Evolutionary conservation across 805 yeast genomes (phyloP), one percentile per base, ranked within the genome.

Genomic region (Alloascoidea hylecoeti): DNA sequence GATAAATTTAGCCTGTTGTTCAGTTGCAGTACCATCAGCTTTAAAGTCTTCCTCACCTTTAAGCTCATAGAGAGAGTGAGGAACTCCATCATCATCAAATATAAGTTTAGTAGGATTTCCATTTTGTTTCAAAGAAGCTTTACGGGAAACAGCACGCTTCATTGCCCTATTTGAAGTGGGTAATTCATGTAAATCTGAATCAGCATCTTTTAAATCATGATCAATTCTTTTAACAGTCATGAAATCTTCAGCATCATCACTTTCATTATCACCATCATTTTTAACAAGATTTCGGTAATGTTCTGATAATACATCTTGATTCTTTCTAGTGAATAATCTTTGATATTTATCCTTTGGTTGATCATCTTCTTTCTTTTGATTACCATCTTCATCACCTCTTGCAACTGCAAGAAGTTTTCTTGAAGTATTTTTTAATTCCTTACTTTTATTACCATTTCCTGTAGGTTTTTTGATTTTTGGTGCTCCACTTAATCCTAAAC

Each of bases 401-500:
- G 74, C 57, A 39, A 84, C 59, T 4, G 69, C 66, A 35, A 71
- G 49, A 44, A 88, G 58, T 46, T 76, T 75, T 50, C 95, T 71
- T 1, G 95, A 77, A 17, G 78, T 73, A 54, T 89, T 89, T 57
- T 89, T 89, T 61, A 72, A 60, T 46, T 76, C 85, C 51, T 84
- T 84, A 28, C 47, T 57, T 34, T 58, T 61, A 23, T 49, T 55
- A 4, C 38, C 37, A 13, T 48, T 45, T 51, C 55, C 58, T 13
- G 76, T 79, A 33, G 64, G 64, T 40, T 89, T 69, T 53, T 84
- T 86, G 49, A 92, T 80, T 49, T 82, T 78, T 34, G 99, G 99
- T 2, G 95, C 95, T 39, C 96, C 95, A 1, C 97, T 96, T 34
- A 92, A 67, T 5, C 99, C 99, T 36, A 88, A 57, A 3, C 95